A percentile compares a stretch with the other conserved stretches of the same genome.
Conservation (phyloP, 2,329 filamentous ascomycete species). For the Trichophyton benhamiae region DNA sequence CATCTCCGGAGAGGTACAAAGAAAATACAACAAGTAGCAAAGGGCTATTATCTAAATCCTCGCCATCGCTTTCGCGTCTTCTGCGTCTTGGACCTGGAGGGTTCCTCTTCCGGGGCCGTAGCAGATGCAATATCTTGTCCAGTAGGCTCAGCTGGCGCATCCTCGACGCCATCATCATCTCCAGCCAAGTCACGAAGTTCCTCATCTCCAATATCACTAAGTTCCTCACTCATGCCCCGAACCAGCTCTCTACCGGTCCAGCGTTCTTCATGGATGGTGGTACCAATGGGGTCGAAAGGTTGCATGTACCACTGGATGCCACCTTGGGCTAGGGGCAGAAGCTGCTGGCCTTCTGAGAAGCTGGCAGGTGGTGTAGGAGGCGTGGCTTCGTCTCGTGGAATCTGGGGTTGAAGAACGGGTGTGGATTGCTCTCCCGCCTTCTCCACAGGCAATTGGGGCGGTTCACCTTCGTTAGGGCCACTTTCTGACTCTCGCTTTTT, state of each 20-base stretch:
- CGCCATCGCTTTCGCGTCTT: conserved; percentile 23
- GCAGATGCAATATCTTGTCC: neutral
- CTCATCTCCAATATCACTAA: conserved; percentile 86
- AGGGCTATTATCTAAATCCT: conserved; percentile 17
- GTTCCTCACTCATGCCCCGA: conserved; percentile 65
- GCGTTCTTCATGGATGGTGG: conserved; percentile 63
- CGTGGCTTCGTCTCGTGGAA: conserved; percentile 35
- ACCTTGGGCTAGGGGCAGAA: conserved; percentile 50
- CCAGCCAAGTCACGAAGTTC: conserved; percentile 59
- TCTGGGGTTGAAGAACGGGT: conserved; percentile 18
- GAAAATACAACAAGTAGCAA: neutral
- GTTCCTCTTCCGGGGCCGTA: neutral
- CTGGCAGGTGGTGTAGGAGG: conserved; percentile 31
- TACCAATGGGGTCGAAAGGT: conserved; percentile 66
- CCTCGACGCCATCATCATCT: conserved; percentile 34
- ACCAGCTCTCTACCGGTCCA: conserved; percentile 62
- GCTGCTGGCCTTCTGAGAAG: conserved; percentile 29
- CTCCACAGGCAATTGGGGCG: neutral
- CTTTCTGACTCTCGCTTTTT: neutral
- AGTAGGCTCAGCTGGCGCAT: conserved; percentile 5
- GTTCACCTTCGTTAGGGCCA: conserved; percentile 2
- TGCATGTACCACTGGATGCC: conserved; percentile 83
- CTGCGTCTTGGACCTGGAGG: conserved; percentile 18
- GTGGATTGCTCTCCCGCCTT: neutral
- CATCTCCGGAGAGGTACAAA: neutral